Conservation (phyloP, 2,329 filamentous ascomycete genomes). For the Aureobasidium sp. region DNA sequence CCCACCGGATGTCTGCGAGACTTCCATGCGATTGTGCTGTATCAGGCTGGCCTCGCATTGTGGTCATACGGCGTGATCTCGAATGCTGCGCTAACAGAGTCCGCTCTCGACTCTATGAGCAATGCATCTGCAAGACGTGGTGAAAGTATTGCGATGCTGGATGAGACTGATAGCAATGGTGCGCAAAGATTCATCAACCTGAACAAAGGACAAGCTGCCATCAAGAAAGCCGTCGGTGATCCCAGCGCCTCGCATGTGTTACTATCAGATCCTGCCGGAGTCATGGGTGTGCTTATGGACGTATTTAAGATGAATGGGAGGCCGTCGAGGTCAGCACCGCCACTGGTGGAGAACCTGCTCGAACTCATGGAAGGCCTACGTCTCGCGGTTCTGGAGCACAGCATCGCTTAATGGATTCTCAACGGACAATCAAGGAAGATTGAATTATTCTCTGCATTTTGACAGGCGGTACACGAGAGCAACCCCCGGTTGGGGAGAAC, state of each 20-base stretch:
- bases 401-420: not conserved
- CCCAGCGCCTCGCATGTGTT: constrained; percentile 20
- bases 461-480: too few species aligned
- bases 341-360: constrained; percentile 60
- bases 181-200: constrained; percentile 48
- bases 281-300: constrained; percentile 51
- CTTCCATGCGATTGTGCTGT: constrained; percentile 60
- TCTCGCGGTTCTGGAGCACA: constrained; percentile 5
- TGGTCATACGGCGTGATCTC: constrained; percentile 59
- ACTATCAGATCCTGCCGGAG: constrained; percentile 48
- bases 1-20: constrained; percentile 35
- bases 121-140: constrained; percentile 15
- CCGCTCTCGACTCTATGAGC: constrained; percentile 9
- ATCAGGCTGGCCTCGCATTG: constrained; percentile 58
- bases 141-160: constrained; percentile 39
- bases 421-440: too few species aligned
- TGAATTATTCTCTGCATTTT: too few species aligned
- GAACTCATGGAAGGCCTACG: constrained; percentile 52
- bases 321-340: constrained; percentile 34
- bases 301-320: constrained; percentile 48
- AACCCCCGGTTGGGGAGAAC: too few species aligned
- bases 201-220: constrained; percentile 36
- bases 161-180: constrained; percentile 40
- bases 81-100: constrained; percentile 23
- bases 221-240: constrained; percentile 23